Conservation (phyloP, 169 alveolate species). For the Plasmodium blacklocki region DNA sequence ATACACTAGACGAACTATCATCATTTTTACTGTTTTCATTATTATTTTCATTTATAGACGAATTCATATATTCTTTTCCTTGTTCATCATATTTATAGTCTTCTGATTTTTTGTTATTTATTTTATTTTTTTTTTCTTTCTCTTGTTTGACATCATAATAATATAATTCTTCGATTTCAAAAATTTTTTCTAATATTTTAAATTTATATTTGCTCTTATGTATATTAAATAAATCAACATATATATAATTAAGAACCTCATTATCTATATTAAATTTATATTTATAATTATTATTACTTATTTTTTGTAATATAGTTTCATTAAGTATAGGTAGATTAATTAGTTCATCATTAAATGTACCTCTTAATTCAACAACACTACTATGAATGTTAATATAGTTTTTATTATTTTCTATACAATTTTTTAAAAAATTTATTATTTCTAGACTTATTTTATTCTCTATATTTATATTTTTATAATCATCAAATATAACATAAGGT, state of each 20-base stretch:
- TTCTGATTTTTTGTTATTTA: neutral
- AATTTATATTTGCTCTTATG: conserved; percentile 62
- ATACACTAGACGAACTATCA: conserved; percentile 20
- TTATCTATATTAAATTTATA: conserved; percentile 58
- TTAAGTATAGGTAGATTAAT: conserved; percentile 49
- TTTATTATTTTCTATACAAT: conserved; percentile 21
- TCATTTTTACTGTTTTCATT: conserved; percentile 9
- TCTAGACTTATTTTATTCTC: conserved; percentile 57
- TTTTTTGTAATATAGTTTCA: conserved; percentile 52
- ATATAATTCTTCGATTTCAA: conserved; percentile 66
- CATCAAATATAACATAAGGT: conserved; percentile 55
- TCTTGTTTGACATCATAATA: conserved; percentile 28
- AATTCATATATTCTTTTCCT: neutral
- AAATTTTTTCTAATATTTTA: conserved; percentile 43
- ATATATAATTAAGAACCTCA: conserved; percentile 33
- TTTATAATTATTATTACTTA: conserved; percentile 50
- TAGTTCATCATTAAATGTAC: conserved; percentile 53
- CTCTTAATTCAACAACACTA: conserved; percentile 62
- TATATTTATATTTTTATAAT: conserved; percentile 60
- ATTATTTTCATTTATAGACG: neutral
- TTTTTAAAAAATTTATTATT: conserved; percentile 42
- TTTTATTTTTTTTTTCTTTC: neutral
- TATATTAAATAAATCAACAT: conserved; percentile 62
- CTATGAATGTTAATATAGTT: conserved; percentile 25
- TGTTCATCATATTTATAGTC: neutral